Base-by-base conservation (phyloP, 2,329 filamentous ascomycete species). In the Calonectria multiphialidica region DNA sequence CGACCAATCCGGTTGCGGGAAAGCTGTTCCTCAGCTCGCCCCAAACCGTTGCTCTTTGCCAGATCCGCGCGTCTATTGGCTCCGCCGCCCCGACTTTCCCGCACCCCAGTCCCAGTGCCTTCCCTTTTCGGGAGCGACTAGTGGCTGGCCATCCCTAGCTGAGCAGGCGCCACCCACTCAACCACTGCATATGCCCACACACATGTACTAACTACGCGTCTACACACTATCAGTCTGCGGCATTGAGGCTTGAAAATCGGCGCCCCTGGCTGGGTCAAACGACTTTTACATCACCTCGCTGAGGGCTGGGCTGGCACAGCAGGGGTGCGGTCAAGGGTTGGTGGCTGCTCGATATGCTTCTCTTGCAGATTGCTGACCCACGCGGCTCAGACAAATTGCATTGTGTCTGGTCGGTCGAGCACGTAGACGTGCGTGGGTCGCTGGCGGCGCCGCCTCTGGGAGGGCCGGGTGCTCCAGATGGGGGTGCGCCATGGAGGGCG, bases 1-100 rank as follows among this genome's bases (percentile, higher is more conserved):
- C 40, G 45, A 18, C 74, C 71, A 76, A 76, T 75, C 63, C 67
- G 28, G 42, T 66, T 68, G 16, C 57, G 25, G 53, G 72, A 70
- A 59, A 30, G 63, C 63, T 69, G 69, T 64, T 73, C 72, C 68
- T 79, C 77, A 79, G 77, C 77, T 76, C 75, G 77, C 77, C 77
- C 71, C 77, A 64, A 74, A 76, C 74, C 71, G 70, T 72, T 78
- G 72, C 62, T 47, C 64, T 49, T 74, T 68, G 50, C 69, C 70
- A 61, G 66, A 79, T 77, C 74, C 77, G 77, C 75, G 76, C 78
- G 78, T 67, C 77, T 79, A 79, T 79, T 79, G 78, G 78, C 71
- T 76, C 73, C 72, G 66, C 74, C 68, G 70, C 53, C 25, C 76
- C 68, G 68, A 75, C 73, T 62, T 73, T 75, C 68, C 73, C 72